Evolutionary conservation across 352 stramenopile genomes (phyloP), one percentile per base, ranked within the genome.

Genomic region (Thalassiosira exigua): DNA sequence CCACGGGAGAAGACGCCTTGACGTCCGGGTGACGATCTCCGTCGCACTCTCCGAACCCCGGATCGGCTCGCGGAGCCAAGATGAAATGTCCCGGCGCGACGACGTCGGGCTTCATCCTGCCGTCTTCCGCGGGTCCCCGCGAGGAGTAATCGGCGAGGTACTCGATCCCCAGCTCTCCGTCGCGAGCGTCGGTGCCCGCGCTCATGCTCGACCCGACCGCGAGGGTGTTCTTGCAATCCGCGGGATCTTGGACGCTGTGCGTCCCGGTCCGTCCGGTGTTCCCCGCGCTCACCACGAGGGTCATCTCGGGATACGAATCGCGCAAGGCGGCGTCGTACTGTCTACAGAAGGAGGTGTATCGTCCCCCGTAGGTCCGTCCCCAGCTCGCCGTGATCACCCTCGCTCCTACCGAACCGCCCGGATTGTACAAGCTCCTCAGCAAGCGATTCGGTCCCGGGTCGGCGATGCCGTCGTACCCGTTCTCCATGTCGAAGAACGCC

Each of bases 21-120:
- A 59, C 26, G 24, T 52, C 51, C 4, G 81, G 76, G 27, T 53
- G 12, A 0, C 60, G 60, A 11, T 42, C 48, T n/a, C 57, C 56
- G 52, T 86, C 79, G 68, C 74, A 84, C 48, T 82, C 74, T 3
- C 74, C 74, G 22, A 52, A 32, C 21, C n/a, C 12, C 1, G 73
- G 54, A 50, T 80, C 32, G 1, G 78, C 73, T 29, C 68, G 61
- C 22, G 82, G 75, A 3, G 85, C 83, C 22, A 82, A 27, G 22
- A 91, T 76, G 24, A 60, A 76, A 27, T 85, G 59, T 22, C 85
- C 85, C 32, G 85, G 85, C 46, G 79, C 85, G 4, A 90, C 66
- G 52, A 91, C 72, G 66, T 91, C 82, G 5, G 85, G 85, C 57
- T 91, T 91, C 30, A 90, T 87, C 32, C 85, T 48, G 17, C 68